phyloP scores from a whole-genome alignment of 208 protist species.

The Trypanosoma caninum region DNA sequence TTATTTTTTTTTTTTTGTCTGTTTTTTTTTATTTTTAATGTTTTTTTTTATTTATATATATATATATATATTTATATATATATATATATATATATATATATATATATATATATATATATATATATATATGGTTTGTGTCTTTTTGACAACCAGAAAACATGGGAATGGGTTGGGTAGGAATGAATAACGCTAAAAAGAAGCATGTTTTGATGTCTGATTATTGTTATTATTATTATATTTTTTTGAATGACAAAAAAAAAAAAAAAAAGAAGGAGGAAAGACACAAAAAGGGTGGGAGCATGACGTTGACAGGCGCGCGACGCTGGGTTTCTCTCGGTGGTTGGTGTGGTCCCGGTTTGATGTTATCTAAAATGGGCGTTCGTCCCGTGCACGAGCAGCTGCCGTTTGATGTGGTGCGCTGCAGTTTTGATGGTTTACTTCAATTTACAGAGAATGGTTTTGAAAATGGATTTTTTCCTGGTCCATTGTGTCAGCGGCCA shows the following conservation, averaged over 20 bases:
- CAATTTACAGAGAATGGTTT: conserved; percentile 57
- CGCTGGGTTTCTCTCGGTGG: conserved; percentile 80
- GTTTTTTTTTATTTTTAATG: conserved; percentile 3
- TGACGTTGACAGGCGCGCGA: too few relatives aligned
- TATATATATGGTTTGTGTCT: too few relatives aligned
- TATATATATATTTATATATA: background rate
- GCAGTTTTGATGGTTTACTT: conserved; percentile 77
- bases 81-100: background rate
- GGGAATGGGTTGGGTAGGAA: too few relatives aligned
- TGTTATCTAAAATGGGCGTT: conserved; percentile 72
- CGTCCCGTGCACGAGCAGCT: conserved; percentile 34
- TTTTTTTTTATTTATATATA: conserved; percentile 3
- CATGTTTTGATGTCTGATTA: too few relatives aligned
- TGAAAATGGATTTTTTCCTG: conserved; percentile 31
- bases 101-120: too few relatives aligned
- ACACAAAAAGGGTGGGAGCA: conserved; percentile 28
- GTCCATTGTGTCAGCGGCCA: background rate
- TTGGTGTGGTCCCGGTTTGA: conserved; percentile 77
- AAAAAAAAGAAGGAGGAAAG: background rate
- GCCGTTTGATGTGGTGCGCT: conserved; percentile 82
- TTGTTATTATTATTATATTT: too few relatives aligned
- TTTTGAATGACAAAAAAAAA: background rate
- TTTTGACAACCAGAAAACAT: background rate
- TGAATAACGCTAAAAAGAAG: too few relatives aligned
- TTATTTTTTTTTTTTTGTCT: conserved; percentile 15